These are phyloP conservation scores for Coemansia guatemalensis DNA, from an alignment of 192 early-diverging fungal genomes.

Conservation along the genomic window DNA sequence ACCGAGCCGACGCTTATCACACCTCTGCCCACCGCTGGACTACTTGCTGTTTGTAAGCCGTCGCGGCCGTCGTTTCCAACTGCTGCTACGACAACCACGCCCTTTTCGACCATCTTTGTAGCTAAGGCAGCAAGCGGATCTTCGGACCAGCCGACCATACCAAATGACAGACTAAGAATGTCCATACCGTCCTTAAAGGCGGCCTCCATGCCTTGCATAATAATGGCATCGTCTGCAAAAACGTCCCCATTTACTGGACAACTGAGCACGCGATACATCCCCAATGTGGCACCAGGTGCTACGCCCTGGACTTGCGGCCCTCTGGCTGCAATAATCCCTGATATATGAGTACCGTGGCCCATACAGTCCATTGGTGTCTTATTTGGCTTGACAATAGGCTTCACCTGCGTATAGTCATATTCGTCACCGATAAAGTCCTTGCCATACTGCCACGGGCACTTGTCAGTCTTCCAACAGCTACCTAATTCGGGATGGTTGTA, in stretches of 20 bases:
- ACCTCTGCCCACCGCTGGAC: slow-evolving; percentile 54
- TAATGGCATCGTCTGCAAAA: slow-evolving; percentile 49
- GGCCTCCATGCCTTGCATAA: slow-evolving; percentile 61
- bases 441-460: slow-evolving; percentile 59
- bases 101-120: slow-evolving; percentile 44
- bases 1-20: slow-evolving; percentile 64
- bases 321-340: slow-evolving; percentile 58
- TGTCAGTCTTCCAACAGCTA: slow-evolving; percentile 58
- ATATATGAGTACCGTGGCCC: slow-evolving; percentile 69
- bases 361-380: slow-evolving; percentile 54
- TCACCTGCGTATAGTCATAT: slow-evolving; percentile 31
- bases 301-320: slow-evolving; percentile 57
- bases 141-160: slow-evolving; percentile 58
- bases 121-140: slow-evolving; percentile 55
- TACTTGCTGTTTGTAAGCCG: slow-evolving; percentile 57
- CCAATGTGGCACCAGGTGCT: slow-evolving; percentile 63
- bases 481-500: slow-evolving; percentile 67
- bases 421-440: slow-evolving; percentile 66
- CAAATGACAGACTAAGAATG: slow-evolving; percentile 66
- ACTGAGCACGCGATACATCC: slow-evolving; percentile 63
- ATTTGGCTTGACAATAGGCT: slow-evolving; percentile 53
- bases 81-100: slow-evolving; percentile 63
- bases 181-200: slow-evolving; percentile 48
- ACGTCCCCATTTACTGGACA: slow-evolving; percentile 52
- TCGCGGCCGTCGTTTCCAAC: slow-evolving; percentile 73